Evolutionary conservation across 1,139 yeast genomes (phyloP), one percentile per base, ranked within the genome.

Genomic region (Hyphopichia khmerensis): DNA sequence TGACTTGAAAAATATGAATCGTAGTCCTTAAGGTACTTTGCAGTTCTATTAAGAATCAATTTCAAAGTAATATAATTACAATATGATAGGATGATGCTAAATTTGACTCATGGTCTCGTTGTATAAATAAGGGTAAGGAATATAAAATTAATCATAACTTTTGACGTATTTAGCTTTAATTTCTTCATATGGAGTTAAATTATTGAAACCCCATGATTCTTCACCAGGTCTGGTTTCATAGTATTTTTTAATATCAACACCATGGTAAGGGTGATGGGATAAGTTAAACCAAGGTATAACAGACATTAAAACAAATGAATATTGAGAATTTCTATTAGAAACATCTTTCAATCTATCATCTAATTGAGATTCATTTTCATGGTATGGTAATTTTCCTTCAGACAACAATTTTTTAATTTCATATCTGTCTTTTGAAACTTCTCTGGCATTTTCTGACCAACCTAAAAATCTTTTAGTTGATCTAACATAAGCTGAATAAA

Each of bases 281-380:
- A 86, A 69, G 67, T 88, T 88, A 72, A 88, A 87, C 90, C 91
- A 84, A 32, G 96, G 96, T 56, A 87, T 65, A 49, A 86, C 60
- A 43, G 84, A 80, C 55, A 84, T 60, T 44, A 75, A 68, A 46
- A 80, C 65, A 55, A 81, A 82, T 8, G 96, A 81, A 60, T 82
- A 83, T 54, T 84, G 87, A 19, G 95, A 84, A 72, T 87, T 85
- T 69, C 90, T 80, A 57, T 87, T 83, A 49, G 96, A 82, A 51
- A 86, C 73, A 55, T 83, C 87, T 64, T 87, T 87, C 57, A 84
- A 66, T 72, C 90, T 81, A 51, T 83, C 87, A 45, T 82, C 78
- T 62, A 87, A 74, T 21, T 65, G 67, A 31, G 84, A 75, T 59
- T 72, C 74, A 40, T 86, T 84, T 51, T 73, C 77, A 49, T 68